Conservation (phyloP, 176 grass and related monocot genomes). For the Zizania latifolia region DNA sequence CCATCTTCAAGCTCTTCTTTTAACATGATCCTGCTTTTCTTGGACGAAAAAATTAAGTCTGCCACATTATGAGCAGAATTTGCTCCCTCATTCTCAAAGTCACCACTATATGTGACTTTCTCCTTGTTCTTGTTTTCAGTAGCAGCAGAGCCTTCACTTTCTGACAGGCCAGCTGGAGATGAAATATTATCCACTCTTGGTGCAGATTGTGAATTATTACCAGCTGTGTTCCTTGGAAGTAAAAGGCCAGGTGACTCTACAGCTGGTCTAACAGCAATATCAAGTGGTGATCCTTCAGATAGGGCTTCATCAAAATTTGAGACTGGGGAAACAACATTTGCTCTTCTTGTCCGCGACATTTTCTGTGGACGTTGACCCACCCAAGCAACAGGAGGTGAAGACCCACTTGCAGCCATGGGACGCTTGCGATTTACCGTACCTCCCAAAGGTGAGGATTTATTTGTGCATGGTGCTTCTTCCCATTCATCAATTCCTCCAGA, state of each 20-base stretch:
- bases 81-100: conserved; percentile 43
- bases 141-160: conserved; percentile 51
- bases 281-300: conserved; percentile 50
- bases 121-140: conserved; percentile 48
- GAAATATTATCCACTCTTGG: conserved; percentile 27
- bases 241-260: conserved; percentile 19
- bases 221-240: conserved; percentile 27
- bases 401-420: conserved; percentile 36
- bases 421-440: conserved; percentile 53
- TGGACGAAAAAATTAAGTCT: conserved; percentile 38
- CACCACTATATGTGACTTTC: conserved; percentile 53
- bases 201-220: conserved; percentile 32
- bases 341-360: conserved; percentile 62
- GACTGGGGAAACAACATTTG: conserved; percentile 70
- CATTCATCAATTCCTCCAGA: conserved; percentile 50
- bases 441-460: conserved; percentile 50
- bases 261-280: conserved; percentile 43
- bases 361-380: conserved; percentile 62
- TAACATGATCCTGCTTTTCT: conserved; percentile 52
- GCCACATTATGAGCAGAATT: conserved; percentile 33
- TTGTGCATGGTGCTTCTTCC: conserved; percentile 42
- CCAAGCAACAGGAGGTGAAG: conserved; percentile 68
- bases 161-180: conserved; percentile 56
- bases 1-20: conserved; percentile 80
- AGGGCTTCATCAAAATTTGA: conserved; percentile 64